Conservation (phyloP, 1,284 basidiomycete species). For the Trametes sp. region DNA sequence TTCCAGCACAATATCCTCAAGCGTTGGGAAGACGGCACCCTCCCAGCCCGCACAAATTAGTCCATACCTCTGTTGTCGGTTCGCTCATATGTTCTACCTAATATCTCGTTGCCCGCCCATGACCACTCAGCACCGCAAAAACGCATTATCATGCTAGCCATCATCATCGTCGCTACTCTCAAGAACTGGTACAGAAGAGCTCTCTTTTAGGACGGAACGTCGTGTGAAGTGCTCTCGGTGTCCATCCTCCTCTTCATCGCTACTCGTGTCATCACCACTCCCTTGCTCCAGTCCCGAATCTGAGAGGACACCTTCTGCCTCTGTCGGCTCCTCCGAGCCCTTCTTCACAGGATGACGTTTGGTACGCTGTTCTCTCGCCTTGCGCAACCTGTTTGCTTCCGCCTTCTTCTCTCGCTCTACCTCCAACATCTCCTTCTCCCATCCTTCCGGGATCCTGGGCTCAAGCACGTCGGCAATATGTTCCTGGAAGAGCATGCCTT, state of each 20-base stretch:
- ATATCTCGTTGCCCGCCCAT: slow-evolving; percentile 7
- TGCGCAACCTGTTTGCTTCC: slow-evolving; percentile 18
- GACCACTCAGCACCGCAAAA: neutral
- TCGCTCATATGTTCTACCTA: slow-evolving; percentile 20
- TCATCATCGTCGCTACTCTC: slow-evolving; percentile 13
- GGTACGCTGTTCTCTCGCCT: slow-evolving; percentile 26
- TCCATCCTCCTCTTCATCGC: neutral
- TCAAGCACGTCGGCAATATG: slow-evolving; percentile 56
- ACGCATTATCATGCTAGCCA: neutral
- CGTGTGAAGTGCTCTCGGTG: neutral
- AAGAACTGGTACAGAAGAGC: slow-evolving; percentile 4
- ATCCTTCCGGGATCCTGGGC: slow-evolving; percentile 49
- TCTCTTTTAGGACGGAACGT: neutral
- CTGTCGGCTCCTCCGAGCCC: slow-evolving; percentile 12
- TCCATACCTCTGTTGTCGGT: slow-evolving; percentile 1
- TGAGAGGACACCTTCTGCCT: neutral
- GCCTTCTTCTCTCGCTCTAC: slow-evolving; percentile 18
- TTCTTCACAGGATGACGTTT: slow-evolving; percentile 14
- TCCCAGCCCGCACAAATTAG: slow-evolving; percentile 39
- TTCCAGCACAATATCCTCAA: slow-evolving; percentile 73
- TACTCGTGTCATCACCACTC: slow-evolving; percentile 5
- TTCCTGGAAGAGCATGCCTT: slow-evolving; percentile 75
- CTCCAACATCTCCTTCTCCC: slow-evolving; percentile 46
- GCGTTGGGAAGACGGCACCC: slow-evolving; percentile 79
- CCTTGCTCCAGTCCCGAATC: slow-evolving; percentile 21